Base-by-base conservation (phyloP, 257 asterid species). In the Vinca minor region DNA sequence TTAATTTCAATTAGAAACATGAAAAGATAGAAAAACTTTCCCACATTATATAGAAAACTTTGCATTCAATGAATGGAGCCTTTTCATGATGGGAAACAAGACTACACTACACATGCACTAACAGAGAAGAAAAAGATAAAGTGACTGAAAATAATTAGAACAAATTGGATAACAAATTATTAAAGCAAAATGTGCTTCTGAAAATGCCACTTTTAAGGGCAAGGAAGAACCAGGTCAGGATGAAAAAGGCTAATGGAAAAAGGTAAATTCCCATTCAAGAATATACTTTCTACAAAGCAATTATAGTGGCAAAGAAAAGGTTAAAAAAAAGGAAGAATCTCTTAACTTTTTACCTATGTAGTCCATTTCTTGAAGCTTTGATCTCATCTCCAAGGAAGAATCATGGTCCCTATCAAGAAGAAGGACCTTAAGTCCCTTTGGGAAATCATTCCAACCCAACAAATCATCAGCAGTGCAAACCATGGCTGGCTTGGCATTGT, bases 381-480 rank as follows among this genome's bases (percentile, higher is more conserved):
- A 59, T 72, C 48, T 81, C 80, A 77, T 77, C 69, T 67, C 73
- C 8, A 63, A 57, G 11, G 76, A 67, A 68, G 74, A 81, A 57
- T 55, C 49, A 53, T 20, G 49, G 34, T 77, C 81, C 26, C 71
- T 60, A 34, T 75, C 83, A 42, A 81, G 76, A 55, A 81, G 81
- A 18, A 81, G 81, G 69, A 81, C 85, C 21, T 69, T 74, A 75
- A 81, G 81, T 23, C 85, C 85, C 68, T 75, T 81, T 5, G 85
- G 85, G 56, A 81, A 81, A 77, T 81, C 81, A 54, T 75, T 74
- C 85, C 82, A 81, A 39, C 67, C 83, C 78, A 72, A 62, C 53
- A 81, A 63, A 66, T 75, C 77, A 49, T 81, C 65, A 63, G 76
- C 79, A 67, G 80, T 74, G 77, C 77, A 77, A 64, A 78, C 78